These are phyloP conservation scores for Triticum monococcum DNA, from an alignment of 176 grass and related monocot genomes.

Conservation along the genomic window DNA sequence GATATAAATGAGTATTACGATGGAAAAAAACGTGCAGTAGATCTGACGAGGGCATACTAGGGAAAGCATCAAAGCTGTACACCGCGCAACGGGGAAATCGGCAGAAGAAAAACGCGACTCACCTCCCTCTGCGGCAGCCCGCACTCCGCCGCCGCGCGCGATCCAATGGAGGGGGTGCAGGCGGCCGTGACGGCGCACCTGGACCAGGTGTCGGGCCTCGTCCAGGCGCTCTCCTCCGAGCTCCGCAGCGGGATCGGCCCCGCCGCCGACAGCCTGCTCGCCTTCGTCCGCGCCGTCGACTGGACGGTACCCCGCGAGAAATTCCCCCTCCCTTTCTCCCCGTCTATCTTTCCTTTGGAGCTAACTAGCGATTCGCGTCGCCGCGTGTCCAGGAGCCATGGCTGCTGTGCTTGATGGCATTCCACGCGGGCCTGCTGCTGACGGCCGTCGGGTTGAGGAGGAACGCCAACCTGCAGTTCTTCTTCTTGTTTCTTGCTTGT, in stretches of 20 bases:
- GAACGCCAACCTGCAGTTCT: constrained; percentile 54
- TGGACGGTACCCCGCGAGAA: constrained; percentile 37
- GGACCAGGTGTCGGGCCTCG: constrained; percentile 51
- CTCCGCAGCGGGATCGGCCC: constrained; percentile 48
- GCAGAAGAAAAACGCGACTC: neutral
- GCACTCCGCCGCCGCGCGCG: neutral
- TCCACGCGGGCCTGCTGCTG: constrained; percentile 53
- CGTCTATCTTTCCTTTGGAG: neutral
- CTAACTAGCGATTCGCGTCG: neutral
- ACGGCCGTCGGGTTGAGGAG: constrained; percentile 49
- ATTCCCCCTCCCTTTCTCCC: neutral
- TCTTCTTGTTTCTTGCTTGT: constrained; percentile 64
- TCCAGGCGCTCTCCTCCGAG: constrained; percentile 47
- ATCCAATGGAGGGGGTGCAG: constrained; percentile 42
- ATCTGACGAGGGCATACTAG: neutral
- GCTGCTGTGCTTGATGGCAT: constrained; percentile 60
- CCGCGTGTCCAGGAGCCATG: constrained; percentile 56
- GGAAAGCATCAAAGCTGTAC: neutral
- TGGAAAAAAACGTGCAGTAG: no score
- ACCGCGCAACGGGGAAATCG: neutral
- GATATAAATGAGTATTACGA: no score
- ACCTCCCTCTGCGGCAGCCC: neutral
- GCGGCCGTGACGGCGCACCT: constrained; percentile 48
- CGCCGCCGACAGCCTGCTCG: constrained; percentile 39
- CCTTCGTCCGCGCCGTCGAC: constrained; percentile 45